Conservation (phyloP, 2,329 filamentous ascomycete species). For the Cytospora schulzeri region DNA sequence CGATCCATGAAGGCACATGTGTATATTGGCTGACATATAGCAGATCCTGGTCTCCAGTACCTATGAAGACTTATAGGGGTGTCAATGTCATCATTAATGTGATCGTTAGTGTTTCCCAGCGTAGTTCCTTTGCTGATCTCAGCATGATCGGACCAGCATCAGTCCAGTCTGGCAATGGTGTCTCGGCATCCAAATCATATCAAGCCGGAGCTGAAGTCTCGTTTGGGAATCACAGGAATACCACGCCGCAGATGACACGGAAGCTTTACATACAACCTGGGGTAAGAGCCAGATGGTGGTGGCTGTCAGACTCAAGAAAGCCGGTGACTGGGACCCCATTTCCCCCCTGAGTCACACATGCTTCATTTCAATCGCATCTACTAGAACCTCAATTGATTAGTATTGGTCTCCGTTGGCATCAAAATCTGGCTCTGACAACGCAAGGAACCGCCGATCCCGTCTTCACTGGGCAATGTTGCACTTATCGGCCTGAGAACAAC, state of each 20-base stretch:
- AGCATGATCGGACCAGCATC: not conserved
- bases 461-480: not conserved
- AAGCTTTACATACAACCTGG: too few relatives aligned
- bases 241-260: not conserved
- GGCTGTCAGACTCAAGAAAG: not conserved
- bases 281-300: too few relatives aligned
- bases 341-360: not conserved
- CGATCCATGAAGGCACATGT: too few relatives aligned
- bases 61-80: too few relatives aligned
- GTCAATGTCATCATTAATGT: too few relatives aligned
- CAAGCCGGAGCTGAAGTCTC: not conserved
- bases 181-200: not conserved
- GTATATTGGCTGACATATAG: too few relatives aligned
- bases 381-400: not conserved
- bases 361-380: not conserved
- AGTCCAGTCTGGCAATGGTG: not conserved
- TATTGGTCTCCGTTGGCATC: not conserved
- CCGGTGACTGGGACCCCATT: not conserved
- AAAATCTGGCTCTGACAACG: not conserved
- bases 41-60: too few relatives aligned
- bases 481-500: not conserved
- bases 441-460: not conserved
- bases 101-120: too few relatives aligned
- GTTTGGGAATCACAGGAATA: not conserved
- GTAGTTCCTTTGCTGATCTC: too few relatives aligned